These are phyloP conservation scores for Microdochium bolleyi DNA, from an alignment of 2,329 filamentous ascomycete species.

Conservation along the genomic window DNA sequence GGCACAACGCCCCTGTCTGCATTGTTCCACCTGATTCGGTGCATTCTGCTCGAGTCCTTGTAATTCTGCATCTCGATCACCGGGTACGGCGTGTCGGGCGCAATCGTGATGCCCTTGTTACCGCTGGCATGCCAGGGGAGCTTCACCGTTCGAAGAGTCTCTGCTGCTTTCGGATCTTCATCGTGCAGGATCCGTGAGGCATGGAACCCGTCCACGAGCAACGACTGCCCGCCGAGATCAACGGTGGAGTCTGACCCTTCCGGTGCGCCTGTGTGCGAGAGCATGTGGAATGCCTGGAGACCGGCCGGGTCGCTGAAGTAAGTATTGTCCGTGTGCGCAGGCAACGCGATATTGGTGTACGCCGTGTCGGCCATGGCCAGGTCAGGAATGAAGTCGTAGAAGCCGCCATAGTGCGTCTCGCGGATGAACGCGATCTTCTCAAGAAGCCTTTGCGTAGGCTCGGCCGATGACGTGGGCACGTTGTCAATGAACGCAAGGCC, in stretches of 20 bases:
- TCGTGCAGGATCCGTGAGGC: constrained; percentile 53
- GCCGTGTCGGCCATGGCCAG: constrained; percentile 83
- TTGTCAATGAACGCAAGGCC: constrained; percentile 74
- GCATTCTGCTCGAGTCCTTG: constrained; percentile 21
- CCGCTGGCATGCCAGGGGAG: constrained; percentile 84
- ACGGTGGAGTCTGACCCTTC: constrained; percentile 6
- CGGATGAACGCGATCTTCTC: constrained; percentile 80
- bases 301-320: constrained; percentile 93
- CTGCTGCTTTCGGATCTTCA: constrained; percentile 48
- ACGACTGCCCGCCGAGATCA: constrained; percentile 60
- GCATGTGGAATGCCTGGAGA: constrained; percentile 85
- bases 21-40: constrained; percentile 85
- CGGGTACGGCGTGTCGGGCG: constrained; percentile 61
- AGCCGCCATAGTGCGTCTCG: constrained; percentile 79
- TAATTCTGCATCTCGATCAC: constrained; percentile 55
- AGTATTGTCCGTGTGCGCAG: constrained; percentile 87
- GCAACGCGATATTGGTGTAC: constrained; percentile 78
- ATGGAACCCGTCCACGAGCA: constrained; percentile 81
- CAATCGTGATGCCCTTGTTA: constrained; percentile 74
- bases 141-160: constrained; percentile 43
- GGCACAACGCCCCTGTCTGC: constrained; percentile 71
- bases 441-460: constrained; percentile 67
- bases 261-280: constrained; percentile 54
- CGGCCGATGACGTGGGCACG: constrained; percentile 56
- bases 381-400: constrained; percentile 80